These are phyloP conservation scores for Viola odorata DNA, from an alignment of 345 rosid genomes.

Conservation along the genomic window DNA sequence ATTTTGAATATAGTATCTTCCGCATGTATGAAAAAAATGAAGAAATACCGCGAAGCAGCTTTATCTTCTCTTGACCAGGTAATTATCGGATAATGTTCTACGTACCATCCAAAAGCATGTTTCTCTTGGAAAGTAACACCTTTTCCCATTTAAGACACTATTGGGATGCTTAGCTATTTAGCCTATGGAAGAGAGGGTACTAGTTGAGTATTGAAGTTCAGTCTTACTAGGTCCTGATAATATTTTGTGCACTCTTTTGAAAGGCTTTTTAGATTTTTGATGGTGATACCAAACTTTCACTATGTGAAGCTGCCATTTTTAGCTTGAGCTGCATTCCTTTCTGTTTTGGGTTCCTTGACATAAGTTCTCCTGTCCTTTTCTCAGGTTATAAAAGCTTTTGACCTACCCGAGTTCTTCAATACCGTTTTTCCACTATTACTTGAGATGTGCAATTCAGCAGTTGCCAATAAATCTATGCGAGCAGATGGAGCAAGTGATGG, in stretches of 20 bases:
- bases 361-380: constrained; percentile 13
- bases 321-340: background rate
- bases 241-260: background rate
- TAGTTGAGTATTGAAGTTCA: background rate
- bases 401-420: constrained; percentile 63
- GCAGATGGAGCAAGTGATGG: constrained; percentile 40
- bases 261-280: no score
- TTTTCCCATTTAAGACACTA: background rate
- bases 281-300: background rate
- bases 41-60: constrained; percentile 82
- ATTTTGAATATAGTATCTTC: constrained; percentile 60
- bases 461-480: constrained; percentile 31
- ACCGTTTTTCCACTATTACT: constrained; percentile 59
- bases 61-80: constrained; percentile 77
- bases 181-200: background rate
- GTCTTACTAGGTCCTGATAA: background rate
- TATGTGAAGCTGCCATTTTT: background rate
- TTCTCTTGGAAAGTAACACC: background rate
- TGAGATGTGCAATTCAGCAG: constrained; percentile 60
- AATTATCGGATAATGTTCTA: constrained; percentile 4
- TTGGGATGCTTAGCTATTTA: background rate
- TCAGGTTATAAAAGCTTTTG: constrained; percentile 79
- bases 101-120: background rate
- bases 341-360: background rate
- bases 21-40: constrained; percentile 69